A percentile compares a stretch with the other conserved stretches of the same genome.
These are phyloP conservation scores for Xylaria venustula DNA, from an alignment of 495 filamentous ascomycete species.

Conservation along the genomic window DNA sequence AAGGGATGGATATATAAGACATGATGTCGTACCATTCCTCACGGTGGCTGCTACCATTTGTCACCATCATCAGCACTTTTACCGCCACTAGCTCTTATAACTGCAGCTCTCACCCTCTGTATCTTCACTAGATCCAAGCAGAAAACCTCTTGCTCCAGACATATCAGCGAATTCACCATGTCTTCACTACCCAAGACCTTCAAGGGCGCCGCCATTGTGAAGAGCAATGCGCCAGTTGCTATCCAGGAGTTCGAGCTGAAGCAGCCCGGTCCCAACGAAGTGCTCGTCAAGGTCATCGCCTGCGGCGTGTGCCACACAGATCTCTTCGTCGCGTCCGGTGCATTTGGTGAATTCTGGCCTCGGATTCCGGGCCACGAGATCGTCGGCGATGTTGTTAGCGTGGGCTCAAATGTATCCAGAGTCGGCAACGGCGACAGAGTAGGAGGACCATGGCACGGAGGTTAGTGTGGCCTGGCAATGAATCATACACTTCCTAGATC, in stretches of 20 bases:
- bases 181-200: conserved; percentile 47
- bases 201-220: conserved; percentile 47
- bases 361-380: conserved; percentile 57
- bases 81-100: not conserved
- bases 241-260: conserved; percentile 46
- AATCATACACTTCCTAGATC: conserved; percentile 4
- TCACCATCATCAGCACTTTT: not conserved
- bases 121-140: not conserved
- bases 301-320: conserved; percentile 56
- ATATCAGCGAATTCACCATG: conserved; percentile 8
- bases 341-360: conserved; percentile 45
- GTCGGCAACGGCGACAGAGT: conserved; percentile 51
- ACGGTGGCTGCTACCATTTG: not conserved
- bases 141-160: not conserved
- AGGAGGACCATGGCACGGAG: conserved; percentile 58
- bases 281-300: conserved; percentile 55
- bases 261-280: conserved; percentile 38
- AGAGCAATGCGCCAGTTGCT: conserved; percentile 33
- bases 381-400: conserved; percentile 51
- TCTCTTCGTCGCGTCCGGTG: conserved; percentile 32
- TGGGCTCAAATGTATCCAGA: conserved; percentile 41
- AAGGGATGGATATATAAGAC: not conserved
- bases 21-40: not conserved
- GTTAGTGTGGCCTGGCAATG: too few species aligned
- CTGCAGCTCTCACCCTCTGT: too few species aligned